Base-by-base conservation (phyloP, 345 rosid genomes). In the Carallia brachiata region DNA sequence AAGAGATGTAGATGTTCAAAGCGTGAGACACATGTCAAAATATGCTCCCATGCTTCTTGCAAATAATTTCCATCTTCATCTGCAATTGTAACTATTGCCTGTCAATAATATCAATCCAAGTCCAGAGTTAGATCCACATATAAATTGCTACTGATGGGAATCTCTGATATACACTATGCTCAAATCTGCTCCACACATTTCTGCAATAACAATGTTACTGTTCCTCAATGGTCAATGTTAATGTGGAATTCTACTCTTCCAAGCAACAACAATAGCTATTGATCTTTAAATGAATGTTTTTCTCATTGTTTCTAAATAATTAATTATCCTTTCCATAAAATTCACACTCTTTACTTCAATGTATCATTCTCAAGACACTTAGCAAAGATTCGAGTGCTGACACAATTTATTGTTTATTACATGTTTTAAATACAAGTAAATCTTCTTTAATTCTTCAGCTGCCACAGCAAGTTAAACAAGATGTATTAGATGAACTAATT, bases 31-130 rank as follows among this genome's bases (percentile, higher is more conserved):
- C 99, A 96, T n/a, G 97, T 90, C 87, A 96, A 87, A 70, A 96
- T 87, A 87, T 96, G 99, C 79, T 92, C 99, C 99, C 99, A 96
- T 67, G 99, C 98, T 80, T 96, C 99, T 88, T 90, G 98, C 78
- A 96, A 84, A 82, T 89, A 92, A 78, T 92, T 92, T n/a, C 99
- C 99, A 81, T 96, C 98, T 83, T 96, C 99, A 70, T 96, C 97
- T 65, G 98, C 99, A 81, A 96, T 83, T 66, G 92, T 82, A 71
- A 96, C 85, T 75, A 96, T 84, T 71, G 96, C 97, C 99, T 96
- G 70, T 27, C 9, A 74, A 73, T 28, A 78, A 77, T 7, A 10
- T 16, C 73, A 74, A 66, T 15, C 59, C 47, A 73, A 74, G 70
- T 65, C 48, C 69, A 55, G 52, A 48, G 67, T 80, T 65, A 75